Evolutionary conservation across 768 basidiomycete genomes (phyloP).

Genomic region (Rhodotorula toruloides): DNA sequence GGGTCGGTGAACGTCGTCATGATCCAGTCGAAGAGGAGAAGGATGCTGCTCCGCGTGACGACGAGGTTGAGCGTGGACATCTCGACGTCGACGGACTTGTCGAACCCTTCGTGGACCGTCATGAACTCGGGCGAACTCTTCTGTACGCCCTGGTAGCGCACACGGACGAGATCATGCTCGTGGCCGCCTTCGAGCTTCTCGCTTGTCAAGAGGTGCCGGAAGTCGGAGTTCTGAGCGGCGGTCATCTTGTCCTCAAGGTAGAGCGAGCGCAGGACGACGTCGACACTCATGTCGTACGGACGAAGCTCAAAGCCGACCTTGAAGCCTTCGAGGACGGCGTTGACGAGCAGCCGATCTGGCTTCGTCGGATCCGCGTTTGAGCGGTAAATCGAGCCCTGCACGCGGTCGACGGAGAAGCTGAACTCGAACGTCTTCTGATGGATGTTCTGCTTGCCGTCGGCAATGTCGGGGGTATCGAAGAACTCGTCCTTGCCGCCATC

Average conservation of each 20-base stretch:
- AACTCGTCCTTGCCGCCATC: constrained; percentile 44
- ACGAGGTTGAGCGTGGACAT: constrained; percentile 86
- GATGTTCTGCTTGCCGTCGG: constrained; percentile 45
- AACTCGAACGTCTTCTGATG: constrained; percentile 70
- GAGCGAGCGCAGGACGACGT: constrained; percentile 73
- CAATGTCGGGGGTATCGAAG: constrained; percentile 41
- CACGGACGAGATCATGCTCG: constrained; percentile 61
- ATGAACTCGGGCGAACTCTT: constrained; percentile 78
- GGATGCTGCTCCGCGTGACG: constrained; percentile 79
- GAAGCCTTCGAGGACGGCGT: constrained; percentile 73
- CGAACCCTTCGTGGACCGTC: constrained; percentile 71
- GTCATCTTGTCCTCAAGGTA: constrained; percentile 62
- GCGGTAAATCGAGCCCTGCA: constrained; percentile 73
- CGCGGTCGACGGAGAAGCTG: constrained; percentile 75
- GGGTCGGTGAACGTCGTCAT: constrained; percentile 74
- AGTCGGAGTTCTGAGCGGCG: constrained; percentile 50
- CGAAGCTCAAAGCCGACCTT: constrained; percentile 66
- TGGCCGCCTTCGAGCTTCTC: constrained; percentile 39
- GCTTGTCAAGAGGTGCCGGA: constrained; percentile 42
- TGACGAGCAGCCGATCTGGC: constrained; percentile 68
- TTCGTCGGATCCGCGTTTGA: constrained; percentile 54
- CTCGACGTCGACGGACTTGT: constrained; percentile 73
- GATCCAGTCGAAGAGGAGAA: constrained; percentile 89
- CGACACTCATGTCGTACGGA: constrained; percentile 80
- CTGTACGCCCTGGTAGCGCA: constrained; percentile 75